phyloP scores from a whole-genome alignment of 2,329 filamentous ascomycete genomes.

The Microdochium trichocladiopsis region DNA sequence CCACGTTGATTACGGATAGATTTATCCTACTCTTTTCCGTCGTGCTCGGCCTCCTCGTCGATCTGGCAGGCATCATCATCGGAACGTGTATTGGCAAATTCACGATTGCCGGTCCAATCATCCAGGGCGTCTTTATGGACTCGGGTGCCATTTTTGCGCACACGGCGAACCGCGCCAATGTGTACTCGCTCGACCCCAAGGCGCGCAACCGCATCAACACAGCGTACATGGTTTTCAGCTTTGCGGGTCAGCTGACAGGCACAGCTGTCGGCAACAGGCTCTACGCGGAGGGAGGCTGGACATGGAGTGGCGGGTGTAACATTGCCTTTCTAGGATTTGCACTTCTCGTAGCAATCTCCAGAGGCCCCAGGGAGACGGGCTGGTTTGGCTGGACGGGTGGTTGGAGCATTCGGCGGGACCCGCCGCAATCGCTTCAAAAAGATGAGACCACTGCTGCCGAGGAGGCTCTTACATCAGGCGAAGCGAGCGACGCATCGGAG shows the following conservation, averaged over 20 bases:
- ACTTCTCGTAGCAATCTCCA: constrained; percentile 33
- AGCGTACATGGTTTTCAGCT: constrained; percentile 71
- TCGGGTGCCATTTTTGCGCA: constrained; percentile 67
- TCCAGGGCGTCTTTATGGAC: constrained; percentile 66
- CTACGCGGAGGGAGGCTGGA: constrained; percentile 50
- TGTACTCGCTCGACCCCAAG: constrained; percentile 65
- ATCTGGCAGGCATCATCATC: constrained; percentile 54
- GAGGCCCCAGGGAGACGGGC: constrained; percentile 47
- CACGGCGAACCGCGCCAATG: constrained; percentile 63
- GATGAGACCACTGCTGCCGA: background rate
- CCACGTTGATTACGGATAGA: constrained; percentile 61
- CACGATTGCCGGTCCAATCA: constrained; percentile 62
- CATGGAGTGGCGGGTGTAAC: constrained; percentile 38
- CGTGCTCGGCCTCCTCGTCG: constrained; percentile 51
- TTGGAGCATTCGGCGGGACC: background rate
- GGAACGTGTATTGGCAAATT: constrained; percentile 63
- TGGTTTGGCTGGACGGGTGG: constrained; percentile 54
- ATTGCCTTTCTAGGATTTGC: constrained; percentile 45
- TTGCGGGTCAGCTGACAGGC: constrained; percentile 63
- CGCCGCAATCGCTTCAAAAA: background rate
- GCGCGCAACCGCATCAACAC: constrained; percentile 73
- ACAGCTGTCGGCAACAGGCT: constrained; percentile 42
- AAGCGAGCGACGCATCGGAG: background rate
- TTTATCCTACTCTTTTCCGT: constrained; percentile 63
- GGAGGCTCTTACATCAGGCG: background rate